Base-by-base conservation (phyloP, 768 basidiomycete species). In the Candolleomyces aberdarensis region DNA sequence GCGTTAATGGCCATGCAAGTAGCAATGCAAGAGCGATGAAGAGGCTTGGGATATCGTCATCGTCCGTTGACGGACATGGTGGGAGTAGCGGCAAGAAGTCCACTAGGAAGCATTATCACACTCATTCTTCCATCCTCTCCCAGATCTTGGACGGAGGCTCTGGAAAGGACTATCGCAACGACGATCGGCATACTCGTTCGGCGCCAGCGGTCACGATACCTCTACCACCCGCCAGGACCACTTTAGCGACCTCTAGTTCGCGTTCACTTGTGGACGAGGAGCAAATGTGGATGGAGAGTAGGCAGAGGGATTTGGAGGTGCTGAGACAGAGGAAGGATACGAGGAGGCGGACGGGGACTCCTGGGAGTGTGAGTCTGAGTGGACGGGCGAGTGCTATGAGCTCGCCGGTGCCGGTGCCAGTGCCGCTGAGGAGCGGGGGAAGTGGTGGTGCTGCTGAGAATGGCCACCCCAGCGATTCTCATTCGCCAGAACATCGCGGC, bases 211-310 rank as follows among this genome's bases (percentile, higher is more conserved):
- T 36, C 11, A 11, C 36, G 36, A 11, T 8, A 36, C 36, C 36
- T 36, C 36, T 7, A 36, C 36, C 36, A 36, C 36, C 36, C 36
- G 11, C 6, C n/a, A 19, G 29, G 0, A 43, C 44, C 9, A 17
- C n/a, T 20, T 52, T 8, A 17, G 31, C 7, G 51, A 62, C 10
- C 22, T n/a, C 22, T 26, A 40, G 44, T 13, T 54, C 53, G 22
- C 41, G n/a, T 26, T 31, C 36, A 40, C 49, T 36, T 11, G 11
- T 36, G 36, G 10, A 17, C 8, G 48, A 50, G 5, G 17, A 44
- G 55, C 72, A 57, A 66, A 69, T n/a, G 56, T 73, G 72, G 76
- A 73, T 73, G 73, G 70, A 66, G 52, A 60, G 64, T 51, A 67
- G 75, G 20, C 70, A 71, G 64, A 66, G 62, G 50, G 71, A 64